Percentiles rank a stretch among this genome's conserved stretches.
These are phyloP conservation scores for Rhexocercosporidium sp. DNA, from an alignment of 2,329 filamentous ascomycete species.

Conservation along the genomic window DNA sequence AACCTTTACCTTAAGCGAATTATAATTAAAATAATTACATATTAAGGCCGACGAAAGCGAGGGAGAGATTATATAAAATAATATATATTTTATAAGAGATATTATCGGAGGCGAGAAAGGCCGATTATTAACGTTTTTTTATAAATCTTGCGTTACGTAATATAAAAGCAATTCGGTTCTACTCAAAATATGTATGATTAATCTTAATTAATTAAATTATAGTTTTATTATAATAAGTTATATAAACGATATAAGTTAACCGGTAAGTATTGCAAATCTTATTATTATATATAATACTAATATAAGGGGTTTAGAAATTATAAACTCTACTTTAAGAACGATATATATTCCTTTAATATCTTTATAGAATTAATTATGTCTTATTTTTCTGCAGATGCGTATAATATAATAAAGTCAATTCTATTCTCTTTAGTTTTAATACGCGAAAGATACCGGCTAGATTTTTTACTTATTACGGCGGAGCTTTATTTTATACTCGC, in stretches of 20 bases:
- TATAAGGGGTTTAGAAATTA: not conserved
- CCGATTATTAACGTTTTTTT: not conserved
- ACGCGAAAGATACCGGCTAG: not conserved
- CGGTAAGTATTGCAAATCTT: not conserved
- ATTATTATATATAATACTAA: not conserved
- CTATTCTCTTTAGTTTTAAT: not conserved
- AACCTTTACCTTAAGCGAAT: not conserved
- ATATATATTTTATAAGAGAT: not conserved
- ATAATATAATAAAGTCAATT: not conserved
- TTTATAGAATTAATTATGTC: not conserved
- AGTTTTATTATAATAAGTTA: not conserved
- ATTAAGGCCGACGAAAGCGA: not conserved
- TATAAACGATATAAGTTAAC: not conserved
- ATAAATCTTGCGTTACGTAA: no score
- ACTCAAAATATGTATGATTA: no score
- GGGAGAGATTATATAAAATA: not conserved
- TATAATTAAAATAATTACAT: not conserved
- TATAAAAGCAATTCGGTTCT: no score
- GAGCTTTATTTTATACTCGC: not conserved
- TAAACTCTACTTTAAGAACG: not conserved
- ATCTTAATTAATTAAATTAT: no score
- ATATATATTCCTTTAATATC: not conserved
- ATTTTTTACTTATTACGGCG: not conserved
- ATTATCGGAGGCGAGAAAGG: not conserved
- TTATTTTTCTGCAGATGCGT: not conserved